Evolutionary conservation across 148 eudicot genomes (phyloP), one percentile per base, ranked within the genome.

Genomic region (Spergularia marina): DNA sequence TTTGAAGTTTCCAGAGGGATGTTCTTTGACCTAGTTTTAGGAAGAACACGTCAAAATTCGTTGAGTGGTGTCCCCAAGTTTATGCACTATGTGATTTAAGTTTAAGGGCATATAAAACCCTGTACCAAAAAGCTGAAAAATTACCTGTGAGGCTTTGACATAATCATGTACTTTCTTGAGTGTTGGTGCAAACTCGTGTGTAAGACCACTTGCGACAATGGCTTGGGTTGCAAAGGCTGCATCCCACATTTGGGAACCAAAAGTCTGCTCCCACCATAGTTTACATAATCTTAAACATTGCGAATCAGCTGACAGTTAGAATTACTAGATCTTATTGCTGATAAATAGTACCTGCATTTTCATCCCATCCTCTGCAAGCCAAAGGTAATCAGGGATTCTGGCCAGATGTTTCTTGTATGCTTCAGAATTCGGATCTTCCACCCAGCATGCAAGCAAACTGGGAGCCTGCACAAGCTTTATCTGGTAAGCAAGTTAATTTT

Each of bases 301-400:
- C 0, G 2, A 30, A 30, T 30, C 36, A 30, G 36, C 36, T 3
- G 2, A 30, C 36, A 2, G 36, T 30, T 30, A 2, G 36, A 30
- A 15, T 14, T 9, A 12, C 11, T 18, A 2, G 25, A 30, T n/a
- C 21, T 58, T 23, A 17, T 44, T 56, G n/a, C 57, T 8, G 54
- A 36, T 34, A 40, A 70, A 10, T 13, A 23, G 58, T 76, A 86
- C 94, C 91, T 84, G 90, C 84, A 89, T 76, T 62, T 87, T 91
- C 91, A 91, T 65, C 23, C 94, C 94, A 81, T 90, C 94, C 67
- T 88, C 94, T 9, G 90, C 84, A 36, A 90, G 54, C 94, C 96
- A 91, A 13, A 85, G 49, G 21, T 79, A 91, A 79, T 91, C 96
- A 0, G 89, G 91, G 12, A 91, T 77, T 51, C 96, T 80, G 7